Evolutionary conservation across 139 green algal genomes (phyloP), one percentile per base, ranked within the genome.

Genomic region (Trebouxia sp.): DNA sequence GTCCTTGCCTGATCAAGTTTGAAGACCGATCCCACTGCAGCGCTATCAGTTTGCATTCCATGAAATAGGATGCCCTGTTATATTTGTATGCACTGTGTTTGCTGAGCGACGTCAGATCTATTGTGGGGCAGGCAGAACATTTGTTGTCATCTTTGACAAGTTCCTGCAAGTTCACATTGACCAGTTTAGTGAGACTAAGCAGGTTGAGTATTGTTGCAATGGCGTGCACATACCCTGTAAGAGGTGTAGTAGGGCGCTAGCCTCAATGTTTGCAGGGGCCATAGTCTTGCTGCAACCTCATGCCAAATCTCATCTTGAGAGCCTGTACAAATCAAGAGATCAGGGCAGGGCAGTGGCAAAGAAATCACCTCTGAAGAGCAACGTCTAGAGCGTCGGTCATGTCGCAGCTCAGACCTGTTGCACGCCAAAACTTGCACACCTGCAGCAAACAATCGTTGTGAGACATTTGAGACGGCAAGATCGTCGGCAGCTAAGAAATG

Each of bases 21-120:
- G 62, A 32, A 14, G 26, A 6, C 43, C 62, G 37, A 35, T 72
- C 62, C 62, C 62, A 72, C 20, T 72, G 62, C 35, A 72, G 26
- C 12, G 35, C 35, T 42, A 15, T 45, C 15, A 72, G 32, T 15
- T 35, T 24, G 26, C 62, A 72, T 43, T 72, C 32, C 15, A 72
- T 12, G 43, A 72, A 72, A 15, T 72, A 72, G 15, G 62, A 43
- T 32, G 62, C 28, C 28, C 62, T 72, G 62, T 72, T 72, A 35
- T 72, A 72, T 35, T 72, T 72, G 35, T 72, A 72, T n/a, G 62
- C 62, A 24, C 62, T 72, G 35, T 43, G 8, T 22, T 72, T 72
- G 5, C 37, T 72, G 12, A 24, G 26, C 8, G 32, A 28, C 4
- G 32, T 35, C 11, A 72, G 20, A 37, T 72, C 35, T n/a, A 72